These are phyloP conservation scores for Asclepias syriaca DNA, from an alignment of 257 asterid species.

Conservation along the genomic window DNA sequence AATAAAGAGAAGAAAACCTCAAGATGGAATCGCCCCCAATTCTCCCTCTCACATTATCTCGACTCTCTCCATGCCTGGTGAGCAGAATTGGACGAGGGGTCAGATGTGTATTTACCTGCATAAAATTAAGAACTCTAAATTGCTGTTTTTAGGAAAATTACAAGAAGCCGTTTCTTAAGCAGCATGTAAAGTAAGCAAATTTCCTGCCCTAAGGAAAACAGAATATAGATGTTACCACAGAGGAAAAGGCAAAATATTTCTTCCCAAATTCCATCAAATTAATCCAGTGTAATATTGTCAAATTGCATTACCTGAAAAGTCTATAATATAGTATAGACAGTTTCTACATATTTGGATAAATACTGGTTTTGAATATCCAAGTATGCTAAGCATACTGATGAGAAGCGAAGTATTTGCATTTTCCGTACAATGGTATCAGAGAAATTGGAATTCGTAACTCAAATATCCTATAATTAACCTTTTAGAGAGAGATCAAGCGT, in stretches of 20 bases:
- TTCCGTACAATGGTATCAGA: not conserved
- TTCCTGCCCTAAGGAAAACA: not conserved
- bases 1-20: conserved; percentile 40
- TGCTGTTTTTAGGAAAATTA: conserved; percentile 4
- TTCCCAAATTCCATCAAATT: not conserved
- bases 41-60: conserved; percentile 88
- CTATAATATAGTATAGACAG: not conserved
- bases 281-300: not conserved
- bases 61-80: conserved; percentile 98
- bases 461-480: not conserved
- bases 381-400: not conserved
- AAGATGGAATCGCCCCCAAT: conserved; percentile 94
- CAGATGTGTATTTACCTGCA: conserved; percentile 94
- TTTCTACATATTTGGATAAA: not conserved
- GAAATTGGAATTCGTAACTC: not conserved
- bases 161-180: not conserved
- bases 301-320: not conserved
- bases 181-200: not conserved
- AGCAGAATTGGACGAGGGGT: conserved; percentile 98
- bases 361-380: not conserved
- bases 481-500: not conserved
- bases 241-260: not conserved
- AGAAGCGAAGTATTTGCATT: not conserved
- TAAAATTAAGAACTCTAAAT: not conserved
- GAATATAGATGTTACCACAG: not conserved